Base-by-base conservation (phyloP, 164 flowering plant species). In the Houttuynia cordata region DNA sequence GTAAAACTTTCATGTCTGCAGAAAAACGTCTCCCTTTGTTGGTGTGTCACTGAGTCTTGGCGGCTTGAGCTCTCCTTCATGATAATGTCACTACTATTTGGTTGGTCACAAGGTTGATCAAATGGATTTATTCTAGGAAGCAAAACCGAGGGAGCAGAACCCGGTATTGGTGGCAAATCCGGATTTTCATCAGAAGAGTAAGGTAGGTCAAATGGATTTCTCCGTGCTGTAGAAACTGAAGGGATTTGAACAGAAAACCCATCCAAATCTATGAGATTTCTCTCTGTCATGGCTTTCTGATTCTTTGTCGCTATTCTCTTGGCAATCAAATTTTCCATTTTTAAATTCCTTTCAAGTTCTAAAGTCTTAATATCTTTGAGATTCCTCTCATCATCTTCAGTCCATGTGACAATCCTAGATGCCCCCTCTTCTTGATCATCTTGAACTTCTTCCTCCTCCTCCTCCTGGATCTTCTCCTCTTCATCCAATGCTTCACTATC, bases 301-400 rank as follows among this genome's bases (percentile, higher is more conserved):
- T 23, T 77, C 59, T 76, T 85, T 58, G 86, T 75, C 14, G 87
- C 86, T 66, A 79, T 74, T 69, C 96, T 73, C 67, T 92, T 83
- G 10, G 89, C 85, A 39, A 93, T 87, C 45, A 90, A 81, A 78
- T 75, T 86, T 78, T 93, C 97, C 68, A 93, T 64, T 22, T 96
- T 71, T 24, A 71, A 82, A 72, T 93, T 93, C 72, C 96, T 81
- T 60, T 92, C 98, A 4, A 84, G 53, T 74, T 88, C 98, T 10
- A 91, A 87, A 23, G 73, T 60, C 51, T 89, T 93, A 61, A 84
- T 75, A 67, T 92, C 91, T 84, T 84, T 83, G 53, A 92, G 82
- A 74, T 87, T 92, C 81, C 83, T 92, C 57, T 87, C 81, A 62
- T 92, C 97, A 73, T 83, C 96, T 65, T 80, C 93, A 1, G 96